These are phyloP conservation scores for Pholiota adiposa DNA, from an alignment of 1,284 basidiomycete species.

Conservation along the genomic window DNA sequence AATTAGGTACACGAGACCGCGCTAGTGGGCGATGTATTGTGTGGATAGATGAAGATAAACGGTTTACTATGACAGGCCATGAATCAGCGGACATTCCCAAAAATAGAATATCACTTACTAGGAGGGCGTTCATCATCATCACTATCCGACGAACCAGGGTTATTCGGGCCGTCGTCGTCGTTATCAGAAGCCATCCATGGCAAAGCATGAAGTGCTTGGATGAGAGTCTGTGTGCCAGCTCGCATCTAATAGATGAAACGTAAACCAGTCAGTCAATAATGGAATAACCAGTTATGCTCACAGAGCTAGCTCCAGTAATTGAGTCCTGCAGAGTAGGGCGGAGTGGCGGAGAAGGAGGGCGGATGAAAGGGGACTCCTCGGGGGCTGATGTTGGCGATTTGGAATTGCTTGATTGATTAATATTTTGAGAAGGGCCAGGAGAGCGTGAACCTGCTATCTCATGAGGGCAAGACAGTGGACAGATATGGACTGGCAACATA, in stretches of 20 bases:
- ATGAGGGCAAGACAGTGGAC: neutral
- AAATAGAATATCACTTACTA: constrained; percentile 24
- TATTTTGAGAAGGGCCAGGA: constrained; percentile 2
- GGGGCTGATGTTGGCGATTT: constrained; percentile 23
- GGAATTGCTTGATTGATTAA: constrained; percentile 26
- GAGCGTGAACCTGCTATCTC: constrained; percentile 5
- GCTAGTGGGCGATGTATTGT: constrained; percentile 84
- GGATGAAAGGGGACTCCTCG: constrained; percentile 80
- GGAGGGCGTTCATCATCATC: constrained; percentile 60
- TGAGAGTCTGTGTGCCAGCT: constrained; percentile 81
- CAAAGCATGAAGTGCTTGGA: constrained; percentile 81
- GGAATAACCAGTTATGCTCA: constrained; percentile 38
- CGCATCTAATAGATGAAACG: constrained; percentile 64
- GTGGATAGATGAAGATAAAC: constrained; percentile 82
- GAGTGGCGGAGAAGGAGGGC: constrained; percentile 65
- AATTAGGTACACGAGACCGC: constrained; percentile 47
- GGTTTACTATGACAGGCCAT: constrained; percentile 32
- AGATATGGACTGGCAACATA: constrained; percentile 14
- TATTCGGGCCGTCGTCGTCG: constrained; percentile 62
- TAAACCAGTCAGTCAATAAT: constrained; percentile 15
- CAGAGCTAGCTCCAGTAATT: constrained; percentile 70
- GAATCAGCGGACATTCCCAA: neutral
- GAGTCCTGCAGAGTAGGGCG: constrained; percentile 49
- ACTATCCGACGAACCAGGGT: constrained; percentile 46
- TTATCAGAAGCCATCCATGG: constrained; percentile 75